Evolutionary conservation across 495 filamentous ascomycete genomes (phyloP), one percentile per base, ranked within the genome.

Genomic region (Peziza echinospora): DNA sequence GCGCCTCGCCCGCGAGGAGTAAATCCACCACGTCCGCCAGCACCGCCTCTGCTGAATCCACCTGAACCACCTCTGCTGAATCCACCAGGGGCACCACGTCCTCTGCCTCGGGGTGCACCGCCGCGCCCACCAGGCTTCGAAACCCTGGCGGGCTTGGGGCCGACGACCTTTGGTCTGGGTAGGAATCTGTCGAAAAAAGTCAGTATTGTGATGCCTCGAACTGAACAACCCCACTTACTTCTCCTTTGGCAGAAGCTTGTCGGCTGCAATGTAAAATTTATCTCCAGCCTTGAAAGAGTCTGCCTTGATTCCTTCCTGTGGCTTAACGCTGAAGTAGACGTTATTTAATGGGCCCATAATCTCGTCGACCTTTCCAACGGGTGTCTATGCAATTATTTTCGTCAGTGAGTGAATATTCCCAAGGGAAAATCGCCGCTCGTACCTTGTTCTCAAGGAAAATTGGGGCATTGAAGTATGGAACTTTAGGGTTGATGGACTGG

Each of bases 361-460:
- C 73, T 94, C 28, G 70, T 96, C 45, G 82, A 96, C 60, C 87
- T 94, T 62, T 80, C 78, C 56, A 80, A 93, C 55, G 78, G 87
- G 50, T 74, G 74, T 49, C 87, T 86, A 65, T 46, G 65, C 57
- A 57, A 64, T 58, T 39, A 46, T 16, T 24, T 11, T 7, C 39
- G 34, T 24, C 22, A 13, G 5, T n/a, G n/a, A n/a, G n/a, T n/a
- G 21, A 7, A 5, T 13, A 26, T 10, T 16, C 5, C 7, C 16
- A 22, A 21, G 34, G 10, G 24, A 16, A 16, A 0, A 3, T 43
- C n/a, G 41, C 21, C 30, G 21, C 24, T 26, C 39, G 39, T 49
- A 82, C 82, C 74, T 94, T 96, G 70, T 96, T 96, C 71, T 97
- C 86, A 44, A 96, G 77, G 69, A 86, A 97, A 58, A 96, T 92